Evolutionary conservation across 768 basidiomycete genomes (phyloP), one percentile per base, ranked within the genome.

Genomic region (Trametes cubensis): DNA sequence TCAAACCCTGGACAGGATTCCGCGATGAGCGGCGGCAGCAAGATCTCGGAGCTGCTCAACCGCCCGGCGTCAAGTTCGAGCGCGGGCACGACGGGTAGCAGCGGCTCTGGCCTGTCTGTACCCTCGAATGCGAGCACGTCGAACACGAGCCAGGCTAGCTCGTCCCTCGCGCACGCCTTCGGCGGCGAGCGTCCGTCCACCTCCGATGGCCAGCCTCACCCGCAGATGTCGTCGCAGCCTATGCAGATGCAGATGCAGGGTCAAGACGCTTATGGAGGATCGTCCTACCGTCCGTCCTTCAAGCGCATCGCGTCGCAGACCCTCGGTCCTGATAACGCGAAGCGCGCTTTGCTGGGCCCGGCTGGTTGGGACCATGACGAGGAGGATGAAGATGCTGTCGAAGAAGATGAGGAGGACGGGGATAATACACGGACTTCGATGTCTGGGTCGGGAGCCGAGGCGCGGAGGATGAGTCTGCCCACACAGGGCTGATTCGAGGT

Each of bases 301-400:
- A 92, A 92, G 77, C 78, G 90, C 47, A 71, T 89, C 40, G 84
- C 90, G 1, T 88, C 87, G 49, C 87, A 89, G 75, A 87, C 87
- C 11, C 73, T 92, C n/a, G 89, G 80, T 1, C 86, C 87, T 2
- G 75, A 75, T 39, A 79, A 78, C 63, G 64, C 81, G 50, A 91
- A 92, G 72, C 75, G 85, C 53, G 78, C 78, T 55, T 67, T 79
- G 69, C 72, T 85, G 47, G 69, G 66, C 18, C 70, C 68, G 17
- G 69, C 69, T n/a, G 70, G 74, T 3, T 75, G 73, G 56, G 76
- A 72, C 40, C 73, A 74, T 44, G 69, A 66, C 20, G 70, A 69
- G 15, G 70, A 65, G 39, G 70, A 66, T 47, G 71, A 71, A 0
- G 65, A 51, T 0, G 57, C 47, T 7, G 66, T 44, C 13, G 62